Evolutionary conservation across 2,329 filamentous ascomycete genomes (phyloP), one percentile per base, ranked within the genome.

Genomic region (Sporothrix curviconia): DNA sequence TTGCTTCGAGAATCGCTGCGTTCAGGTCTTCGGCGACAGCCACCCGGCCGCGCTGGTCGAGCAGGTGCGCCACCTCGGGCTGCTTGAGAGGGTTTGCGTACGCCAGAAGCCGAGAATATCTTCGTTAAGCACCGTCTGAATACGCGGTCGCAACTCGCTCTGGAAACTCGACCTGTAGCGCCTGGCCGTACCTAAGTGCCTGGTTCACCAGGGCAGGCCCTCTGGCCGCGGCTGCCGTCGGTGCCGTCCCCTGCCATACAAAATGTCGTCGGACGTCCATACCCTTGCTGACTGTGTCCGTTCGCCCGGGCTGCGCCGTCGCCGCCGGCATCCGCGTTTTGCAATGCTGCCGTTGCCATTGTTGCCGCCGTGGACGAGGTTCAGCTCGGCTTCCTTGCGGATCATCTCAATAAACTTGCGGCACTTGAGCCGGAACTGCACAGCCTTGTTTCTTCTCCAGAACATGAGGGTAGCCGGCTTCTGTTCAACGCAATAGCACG

Each of bases 381-480:
- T 79, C 17, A 87, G 71, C 64, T 92, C 87, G 2, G 86, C 84
- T 36, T 85, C 85, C 58, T 80, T 82, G 40, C 88, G 82, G 65
- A 95, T 90, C 86, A 99, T 92, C 71, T 99, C 94, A 60, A 97
- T 86, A 69, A 97, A 96, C 68, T 94, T 95, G 60, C 91, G 85
- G 68, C 92, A 96, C 63, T 87, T 84, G 50, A 99, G 76, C 58
- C 86, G 87, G 72, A 99, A 97, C 68, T 92, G 85, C 15, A 96
- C 90, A 55, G 90, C 84, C 56, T 89, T 84, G 66, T 96, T 90
- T 22, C 89, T 82, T 47, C 83, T n/a, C 78, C 17, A 99, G 79
- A 1, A 97, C 90, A 24, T 81, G 79, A 5, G 90, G 88, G 65
- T 96, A 99, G 66, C 85, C 89, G 12, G 78, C 77, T 51, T 85